Conservation (phyloP, 768 basidiomycete genomes). For the Mycena vitilis region DNA sequence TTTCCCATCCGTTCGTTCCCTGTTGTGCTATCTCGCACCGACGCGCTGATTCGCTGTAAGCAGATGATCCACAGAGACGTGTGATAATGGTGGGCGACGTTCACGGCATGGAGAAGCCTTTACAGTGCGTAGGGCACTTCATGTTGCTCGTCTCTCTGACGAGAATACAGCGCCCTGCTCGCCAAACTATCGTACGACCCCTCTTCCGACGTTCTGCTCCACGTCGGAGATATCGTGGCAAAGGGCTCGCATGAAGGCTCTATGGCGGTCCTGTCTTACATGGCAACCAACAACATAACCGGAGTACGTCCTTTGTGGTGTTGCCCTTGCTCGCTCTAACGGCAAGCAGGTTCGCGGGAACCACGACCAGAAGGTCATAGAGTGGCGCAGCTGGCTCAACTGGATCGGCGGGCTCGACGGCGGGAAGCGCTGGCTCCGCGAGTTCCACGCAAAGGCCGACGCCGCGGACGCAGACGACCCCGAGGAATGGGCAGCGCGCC, state of each 20-base stretch:
- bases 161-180: constrained; percentile 67
- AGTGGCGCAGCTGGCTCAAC: constrained; percentile 89
- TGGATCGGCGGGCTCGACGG: constrained; percentile 71
- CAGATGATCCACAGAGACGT: constrained; percentile 65
- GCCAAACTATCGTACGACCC: constrained; percentile 69
- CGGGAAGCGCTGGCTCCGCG: constrained; percentile 66
- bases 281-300: constrained; percentile 70
- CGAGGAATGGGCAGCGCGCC: constrained; percentile 53
- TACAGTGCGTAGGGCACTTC: constrained; percentile 62
- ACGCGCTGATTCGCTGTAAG: background rate
- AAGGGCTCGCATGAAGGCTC: constrained; percentile 76
- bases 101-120: constrained; percentile 80
- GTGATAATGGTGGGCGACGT: constrained; percentile 88
- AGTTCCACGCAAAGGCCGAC: constrained; percentile 51
- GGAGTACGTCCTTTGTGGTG: constrained; percentile 70
- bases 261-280: constrained; percentile 69
- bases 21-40: background rate
- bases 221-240: constrained; percentile 85
- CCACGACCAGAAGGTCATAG: constrained; percentile 91
- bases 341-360: constrained; percentile 70
- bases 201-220: constrained; percentile 75
- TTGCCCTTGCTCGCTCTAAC: background rate
- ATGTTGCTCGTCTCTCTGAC: background rate
- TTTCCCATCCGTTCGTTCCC: constrained; percentile 66
- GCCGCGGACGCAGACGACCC: constrained; percentile 48